Percentiles rank a stretch among this genome's conserved stretches.
These are phyloP conservation scores for Stenogyne calaminthoides DNA, from an alignment of 305 asterid genomes.

Conservation along the genomic window DNA sequence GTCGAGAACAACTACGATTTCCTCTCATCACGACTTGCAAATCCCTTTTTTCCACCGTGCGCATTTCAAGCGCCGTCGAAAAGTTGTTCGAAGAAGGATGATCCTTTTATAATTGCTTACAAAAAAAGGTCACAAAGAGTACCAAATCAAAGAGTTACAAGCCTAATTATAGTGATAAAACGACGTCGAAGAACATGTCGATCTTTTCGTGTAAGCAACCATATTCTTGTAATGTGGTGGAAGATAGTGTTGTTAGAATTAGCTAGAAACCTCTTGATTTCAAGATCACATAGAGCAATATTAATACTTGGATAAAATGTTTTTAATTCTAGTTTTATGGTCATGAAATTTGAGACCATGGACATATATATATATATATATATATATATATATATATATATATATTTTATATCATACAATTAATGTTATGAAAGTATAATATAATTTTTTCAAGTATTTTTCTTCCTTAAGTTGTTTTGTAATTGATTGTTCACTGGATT, in stretches of 20 bases:
- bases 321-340: not conserved
- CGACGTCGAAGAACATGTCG: slow-evolving; percentile 43
- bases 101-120: slow-evolving; percentile 68
- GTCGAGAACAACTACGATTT: slow-evolving; percentile 27
- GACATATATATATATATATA: no score
- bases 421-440: not conserved
- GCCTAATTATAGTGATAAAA: not conserved
- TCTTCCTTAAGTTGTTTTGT: no score
- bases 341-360: not conserved
- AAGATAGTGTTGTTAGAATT: slow-evolving; percentile 44
- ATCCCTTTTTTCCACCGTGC: slow-evolving; percentile 75
- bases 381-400: no score
- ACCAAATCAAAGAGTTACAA: slow-evolving; percentile 34
- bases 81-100: slow-evolving; percentile 52
- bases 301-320: not conserved
- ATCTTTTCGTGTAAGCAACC: slow-evolving; percentile 57
- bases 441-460: no score
- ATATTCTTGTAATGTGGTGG: slow-evolving; percentile 31
- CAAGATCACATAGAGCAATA: slow-evolving; percentile 37
- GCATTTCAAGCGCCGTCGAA: slow-evolving; percentile 41
- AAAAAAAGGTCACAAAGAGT: slow-evolving; percentile 68
- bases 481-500: no score
- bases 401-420: not conserved
- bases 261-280: slow-evolving; percentile 37
- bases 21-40: slow-evolving; percentile 20